Evolutionary conservation across 148 eudicot species (phyloP), one percentile per base, ranked within the genome.

Genomic region (Rhododendron kiyosumense): DNA sequence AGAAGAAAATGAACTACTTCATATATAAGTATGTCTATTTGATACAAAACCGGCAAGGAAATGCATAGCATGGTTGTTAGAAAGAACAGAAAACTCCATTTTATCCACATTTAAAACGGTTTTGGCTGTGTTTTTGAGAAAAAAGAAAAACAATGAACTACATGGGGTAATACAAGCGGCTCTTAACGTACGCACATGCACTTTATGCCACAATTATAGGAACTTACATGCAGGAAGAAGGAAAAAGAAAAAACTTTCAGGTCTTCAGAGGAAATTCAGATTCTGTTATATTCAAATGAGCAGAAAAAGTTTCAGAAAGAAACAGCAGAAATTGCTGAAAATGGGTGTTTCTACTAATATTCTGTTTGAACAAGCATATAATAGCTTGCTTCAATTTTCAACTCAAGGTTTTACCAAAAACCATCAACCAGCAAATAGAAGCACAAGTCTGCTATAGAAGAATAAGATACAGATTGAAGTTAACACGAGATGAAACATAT

Each of bases 401-500:
- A 65, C 71, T 48, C 20, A 30, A 30, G 4, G 38, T 49, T 57
- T 73, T 34, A 84, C 13, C 18, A 8, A 71, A 69, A 49, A 46
- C n/a, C 15, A 20, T 48, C 28, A 84, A 73, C 78, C 24, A 46
- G 43, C 6, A 45, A 69, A 46, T 18, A 41, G 54, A 30, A 83
- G 78, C 45, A 36, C 7, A 74, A 5, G 36, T 14, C 45, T 36
- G n/a, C 78, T 36, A 18, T 34, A 74, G 43, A 15, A 74, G 38
- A 74, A 74, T 82, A 7, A 17, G 78, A 1, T 52, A 22, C 7
- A 48, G 18, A 36, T 13, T 14, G 9, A 51, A 83, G n/a, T 69
- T 63, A 71, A 20, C 77, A 81, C 34, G 48, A 63, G 82, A 41
- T 65, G 69, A 75, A 77, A 89, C 92, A 85, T 91, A 92, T 94